phyloP scores from a whole-genome alignment of 106 monocot genomes.

The Hemerocallis citrina region DNA sequence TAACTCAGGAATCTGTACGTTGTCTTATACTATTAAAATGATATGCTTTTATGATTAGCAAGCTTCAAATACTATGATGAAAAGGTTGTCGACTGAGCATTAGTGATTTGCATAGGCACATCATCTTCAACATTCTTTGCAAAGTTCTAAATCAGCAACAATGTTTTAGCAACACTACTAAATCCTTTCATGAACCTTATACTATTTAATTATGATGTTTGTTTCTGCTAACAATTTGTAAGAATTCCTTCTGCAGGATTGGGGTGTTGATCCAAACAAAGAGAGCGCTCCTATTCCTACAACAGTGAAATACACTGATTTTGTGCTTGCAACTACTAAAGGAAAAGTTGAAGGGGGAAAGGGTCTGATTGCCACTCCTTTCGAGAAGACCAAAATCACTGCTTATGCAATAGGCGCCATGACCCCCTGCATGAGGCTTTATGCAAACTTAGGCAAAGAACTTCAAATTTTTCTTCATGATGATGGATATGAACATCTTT shows the following conservation, averaged over 20 bases:
- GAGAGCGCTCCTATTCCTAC: constrained; percentile 44
- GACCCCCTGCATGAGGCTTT: constrained; percentile 84
- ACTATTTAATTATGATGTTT: neutral
- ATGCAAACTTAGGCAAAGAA: constrained; percentile 69
- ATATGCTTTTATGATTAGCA: too few relatives aligned
- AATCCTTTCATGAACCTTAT: too few relatives aligned
- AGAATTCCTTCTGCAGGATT: constrained; percentile 60
- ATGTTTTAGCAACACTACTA: too few relatives aligned
- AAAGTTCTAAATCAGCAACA: too few relatives aligned
- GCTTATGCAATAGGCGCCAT: constrained; percentile 83
- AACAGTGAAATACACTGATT: constrained; percentile 68
- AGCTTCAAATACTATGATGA: too few relatives aligned
- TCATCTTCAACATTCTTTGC: too few relatives aligned
- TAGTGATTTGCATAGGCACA: too few relatives aligned
- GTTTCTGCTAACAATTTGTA: constrained; percentile 12
- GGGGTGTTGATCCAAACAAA: constrained; percentile 75
- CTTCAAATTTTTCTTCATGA: constrained; percentile 26
- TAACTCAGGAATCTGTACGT: too few relatives aligned
- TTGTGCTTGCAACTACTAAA: constrained; percentile 65
- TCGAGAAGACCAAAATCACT: constrained; percentile 95
- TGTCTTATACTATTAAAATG: too few relatives aligned
- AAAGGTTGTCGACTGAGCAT: too few relatives aligned
- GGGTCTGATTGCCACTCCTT: constrained; percentile 83
- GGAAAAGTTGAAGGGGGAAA: constrained; percentile 87
- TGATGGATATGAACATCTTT: constrained; percentile 41